Evolutionary conservation across 768 basidiomycete species (phyloP), one percentile per base, ranked within the genome.

Genomic region (Cystobasidium tubakii): DNA sequence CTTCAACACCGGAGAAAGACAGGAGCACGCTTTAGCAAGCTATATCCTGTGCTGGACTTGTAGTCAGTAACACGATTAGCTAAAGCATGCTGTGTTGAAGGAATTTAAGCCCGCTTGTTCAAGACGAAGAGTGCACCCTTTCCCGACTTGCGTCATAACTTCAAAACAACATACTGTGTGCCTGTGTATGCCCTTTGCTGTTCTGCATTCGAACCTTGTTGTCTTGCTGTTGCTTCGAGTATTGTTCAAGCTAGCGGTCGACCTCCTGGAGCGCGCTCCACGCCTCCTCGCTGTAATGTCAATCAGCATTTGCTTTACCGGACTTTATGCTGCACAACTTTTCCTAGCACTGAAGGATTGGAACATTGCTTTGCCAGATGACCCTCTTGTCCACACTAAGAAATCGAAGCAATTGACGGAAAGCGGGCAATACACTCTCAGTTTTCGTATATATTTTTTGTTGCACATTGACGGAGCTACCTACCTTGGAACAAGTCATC

Each of bases 341-440:
- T 73, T 9, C 72, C 72, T 6, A 67, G 72, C 23, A 75, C 62
- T 19, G 70, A 43, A 0, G 75, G 71, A 34, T 93, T 93, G 50
- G 89, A 86, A 81, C 94, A 96, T 78, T 90, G 88, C 80, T 96
- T 95, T 23, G 94, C 94, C 79, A 95, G 95, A 80, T 98, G 95
- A 0, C 95, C 95, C 77, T 89, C 89, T 81, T 91, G 69, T 31
- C 69, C 54, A n/a, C 36, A 36, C 50, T 36, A 54, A 9, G 36
- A 39, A 60, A 39, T 75, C 4, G 76, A 72, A 63, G 67, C 72
- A 77, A 69, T 10, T n/a, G n/a, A n/a, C n/a, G n/a, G n/a, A n/a
- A n/a, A n/a, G n/a, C n/a, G n/a, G n/a, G n/a, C n/a, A n/a, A n/a
- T n/a, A n/a, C n/a, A n/a, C n/a, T n/a, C n/a, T n/a, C n/a, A n/a